These are phyloP conservation scores for Auricularia auricula-judae DNA, from an alignment of 768 basidiomycete genomes.

Conservation along the genomic window DNA sequence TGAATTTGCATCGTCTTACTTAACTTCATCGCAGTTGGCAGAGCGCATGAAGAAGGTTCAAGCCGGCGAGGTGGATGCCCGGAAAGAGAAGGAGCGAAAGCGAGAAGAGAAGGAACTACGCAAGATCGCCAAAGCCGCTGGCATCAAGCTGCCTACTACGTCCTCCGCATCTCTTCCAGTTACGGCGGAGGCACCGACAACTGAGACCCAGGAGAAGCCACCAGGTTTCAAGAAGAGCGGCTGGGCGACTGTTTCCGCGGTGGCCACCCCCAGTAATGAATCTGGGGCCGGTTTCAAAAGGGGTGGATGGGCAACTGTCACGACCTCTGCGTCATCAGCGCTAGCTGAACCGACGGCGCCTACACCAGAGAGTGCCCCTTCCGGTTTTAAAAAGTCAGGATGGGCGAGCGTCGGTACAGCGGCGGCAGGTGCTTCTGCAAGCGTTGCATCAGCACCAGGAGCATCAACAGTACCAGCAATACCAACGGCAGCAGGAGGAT, in stretches of 20 bases:
- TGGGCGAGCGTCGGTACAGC: too few relatives aligned
- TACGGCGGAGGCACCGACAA: conserved; percentile 6
- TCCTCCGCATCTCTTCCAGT: conserved; percentile 10
- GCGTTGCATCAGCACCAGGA: neutral
- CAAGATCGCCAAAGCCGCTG: conserved; percentile 73
- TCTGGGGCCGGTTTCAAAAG: conserved; percentile 3
- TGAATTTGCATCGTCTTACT: neutral
- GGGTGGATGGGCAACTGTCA: conserved; percentile 12
- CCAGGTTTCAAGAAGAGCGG: conserved; percentile 34
- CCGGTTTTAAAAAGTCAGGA: neutral
- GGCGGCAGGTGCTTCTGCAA: neutral
- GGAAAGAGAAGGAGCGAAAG: conserved; percentile 78
- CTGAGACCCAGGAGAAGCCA: conserved; percentile 12
- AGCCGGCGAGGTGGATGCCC: conserved; percentile 52
- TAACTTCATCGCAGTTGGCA: neutral
- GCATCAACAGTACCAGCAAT: neutral
- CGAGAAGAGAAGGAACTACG: conserved; percentile 78
- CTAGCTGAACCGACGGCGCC: neutral
- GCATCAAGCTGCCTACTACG: conserved; percentile 47
- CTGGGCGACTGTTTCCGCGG: conserved; percentile 37
- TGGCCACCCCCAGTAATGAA: conserved; percentile 9
- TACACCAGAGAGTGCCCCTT: neutral
- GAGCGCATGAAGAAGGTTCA: conserved; percentile 33
- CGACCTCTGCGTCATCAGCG: conserved; percentile 8
- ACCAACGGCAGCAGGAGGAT: neutral